These are phyloP conservation scores for Microascus cirrosus DNA, from an alignment of 2,329 filamentous ascomycete genomes.

Conservation along the genomic window DNA sequence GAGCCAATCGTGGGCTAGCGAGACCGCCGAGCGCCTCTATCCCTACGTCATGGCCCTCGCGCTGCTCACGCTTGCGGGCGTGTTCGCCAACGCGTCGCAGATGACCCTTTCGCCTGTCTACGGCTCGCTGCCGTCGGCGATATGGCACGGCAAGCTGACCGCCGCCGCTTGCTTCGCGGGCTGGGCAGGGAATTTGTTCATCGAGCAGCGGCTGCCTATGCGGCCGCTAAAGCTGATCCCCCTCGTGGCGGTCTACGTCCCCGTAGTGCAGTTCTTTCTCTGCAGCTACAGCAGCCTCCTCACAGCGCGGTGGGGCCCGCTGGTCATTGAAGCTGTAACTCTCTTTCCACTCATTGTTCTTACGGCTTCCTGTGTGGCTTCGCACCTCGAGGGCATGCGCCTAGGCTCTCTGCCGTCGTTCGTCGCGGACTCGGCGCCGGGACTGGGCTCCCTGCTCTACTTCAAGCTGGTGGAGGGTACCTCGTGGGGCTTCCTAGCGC, in stretches of 20 bases:
- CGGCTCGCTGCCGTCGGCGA: slow-evolving; percentile 66
- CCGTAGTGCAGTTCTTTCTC: slow-evolving; percentile 61
- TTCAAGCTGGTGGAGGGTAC: slow-evolving; percentile 41
- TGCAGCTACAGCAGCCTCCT: slow-evolving; percentile 54
- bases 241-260: slow-evolving; percentile 64
- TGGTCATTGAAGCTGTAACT: slow-evolving; percentile 63
- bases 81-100: slow-evolving; percentile 61
- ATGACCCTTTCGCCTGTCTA: slow-evolving; percentile 78
- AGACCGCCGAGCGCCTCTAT: slow-evolving; percentile 22
- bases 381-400: slow-evolving; percentile 51
- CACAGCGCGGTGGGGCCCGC: slow-evolving; percentile 60
- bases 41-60: slow-evolving; percentile 22
- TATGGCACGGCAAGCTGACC: slow-evolving; percentile 59
- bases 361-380: slow-evolving; percentile 52
- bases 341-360: slow-evolving; percentile 58
- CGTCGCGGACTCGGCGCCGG: slow-evolving; percentile 51
- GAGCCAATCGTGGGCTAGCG: slow-evolving; percentile 19
- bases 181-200: slow-evolving; percentile 54
- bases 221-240: slow-evolving; percentile 48
- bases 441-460: slow-evolving; percentile 54
- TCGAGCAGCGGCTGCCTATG: slow-evolving; percentile 37
- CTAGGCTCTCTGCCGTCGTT: slow-evolving; percentile 42
- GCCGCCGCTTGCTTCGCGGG: slow-evolving; percentile 58
- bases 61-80: slow-evolving; percentile 39
- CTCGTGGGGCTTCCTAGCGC: slow-evolving; percentile 27